Evolutionary conservation across 768 basidiomycete species (phyloP).

Genomic region (Kockovaella imperatae): DNA sequence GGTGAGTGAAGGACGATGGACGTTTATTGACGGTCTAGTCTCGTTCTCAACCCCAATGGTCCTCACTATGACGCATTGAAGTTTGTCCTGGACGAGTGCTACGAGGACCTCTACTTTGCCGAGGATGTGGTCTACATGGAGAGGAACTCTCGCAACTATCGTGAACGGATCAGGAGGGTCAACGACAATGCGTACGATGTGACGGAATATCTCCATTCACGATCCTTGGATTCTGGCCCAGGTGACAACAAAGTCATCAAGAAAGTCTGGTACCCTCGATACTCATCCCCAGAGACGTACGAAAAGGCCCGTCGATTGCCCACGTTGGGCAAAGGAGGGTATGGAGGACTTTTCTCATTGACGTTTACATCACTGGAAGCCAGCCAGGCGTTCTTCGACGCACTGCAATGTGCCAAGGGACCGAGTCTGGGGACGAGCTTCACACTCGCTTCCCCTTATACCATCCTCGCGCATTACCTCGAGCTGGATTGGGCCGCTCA

Average conservation of each 20-base stretch:
- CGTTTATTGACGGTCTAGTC: slow-evolving; percentile 50
- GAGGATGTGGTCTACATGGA: slow-evolving; percentile 97
- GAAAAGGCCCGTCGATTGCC: slow-evolving; percentile 55
- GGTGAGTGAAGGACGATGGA: no score
- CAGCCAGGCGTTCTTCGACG: slow-evolving; percentile 74
- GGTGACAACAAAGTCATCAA: slow-evolving; percentile 53
- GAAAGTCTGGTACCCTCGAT: slow-evolving; percentile 85
- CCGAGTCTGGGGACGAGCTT: slow-evolving; percentile 83
- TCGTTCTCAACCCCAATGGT: slow-evolving; percentile 75
- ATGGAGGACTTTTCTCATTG: slow-evolving; percentile 78
- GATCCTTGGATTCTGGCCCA: slow-evolving; percentile 47
- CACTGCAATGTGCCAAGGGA: slow-evolving; percentile 74
- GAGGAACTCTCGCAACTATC: slow-evolving; percentile 91
- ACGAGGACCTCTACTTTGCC: slow-evolving; percentile 78
- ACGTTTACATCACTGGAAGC: slow-evolving; percentile 66
- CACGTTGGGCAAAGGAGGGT: slow-evolving; percentile 53
- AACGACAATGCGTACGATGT: slow-evolving; percentile 74
- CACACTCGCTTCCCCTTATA: slow-evolving; percentile 87
- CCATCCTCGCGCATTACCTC: slow-evolving; percentile 77
- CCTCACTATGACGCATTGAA: slow-evolving; percentile 64
- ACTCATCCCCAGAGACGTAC: slow-evolving; percentile 63
- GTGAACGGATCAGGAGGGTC: slow-evolving; percentile 62
- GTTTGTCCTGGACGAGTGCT: slow-evolving; percentile 52
- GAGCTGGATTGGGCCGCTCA: slow-evolving; percentile 87
- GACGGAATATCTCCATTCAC: slow-evolving; percentile 66